A percentile compares a stretch with the other conserved stretches of the same genome.
These are phyloP conservation scores for Pseudozyma sp. DNA, from an alignment of 1,284 basidiomycete genomes.

Conservation along the genomic window DNA sequence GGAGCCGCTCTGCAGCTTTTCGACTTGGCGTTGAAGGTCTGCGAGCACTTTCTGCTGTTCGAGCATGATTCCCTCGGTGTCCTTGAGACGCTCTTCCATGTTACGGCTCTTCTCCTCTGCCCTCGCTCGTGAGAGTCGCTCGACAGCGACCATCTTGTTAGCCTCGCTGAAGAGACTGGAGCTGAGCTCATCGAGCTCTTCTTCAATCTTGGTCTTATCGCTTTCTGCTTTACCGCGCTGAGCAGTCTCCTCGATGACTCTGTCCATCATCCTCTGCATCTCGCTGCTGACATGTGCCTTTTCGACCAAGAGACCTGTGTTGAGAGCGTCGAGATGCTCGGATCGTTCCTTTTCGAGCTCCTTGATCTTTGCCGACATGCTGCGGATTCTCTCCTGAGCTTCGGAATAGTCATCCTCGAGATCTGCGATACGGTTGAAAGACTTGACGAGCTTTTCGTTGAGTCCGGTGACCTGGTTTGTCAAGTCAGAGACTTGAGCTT, in stretches of 20 bases:
- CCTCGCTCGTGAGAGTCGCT: constrained; percentile 78
- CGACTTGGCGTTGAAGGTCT: constrained; percentile 86
- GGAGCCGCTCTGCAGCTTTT: constrained; percentile 69
- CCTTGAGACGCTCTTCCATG: constrained; percentile 82
- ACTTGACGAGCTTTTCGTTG: constrained; percentile 89
- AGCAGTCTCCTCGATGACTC: constrained; percentile 91
- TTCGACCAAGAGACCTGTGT: constrained; percentile 89
- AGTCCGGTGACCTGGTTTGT: constrained; percentile 89
- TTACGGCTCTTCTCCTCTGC: constrained; percentile 86
- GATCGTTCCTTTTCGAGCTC: constrained; percentile 73
- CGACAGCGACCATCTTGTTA: constrained; percentile 79
- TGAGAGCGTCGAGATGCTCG: constrained; percentile 69
- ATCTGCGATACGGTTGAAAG: constrained; percentile 90
- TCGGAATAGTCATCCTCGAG: constrained; percentile 90
- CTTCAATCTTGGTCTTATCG: constrained; percentile 73
- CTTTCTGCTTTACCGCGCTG: constrained; percentile 87
- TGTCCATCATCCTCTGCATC: constrained; percentile 92
- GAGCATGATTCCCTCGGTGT: constrained; percentile 78
- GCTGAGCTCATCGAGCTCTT: constrained; percentile 85
- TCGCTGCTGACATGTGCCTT: constrained; percentile 87
- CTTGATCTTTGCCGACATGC: constrained; percentile 65
- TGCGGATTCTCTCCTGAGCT: constrained; percentile 78
- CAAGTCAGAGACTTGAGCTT: constrained; percentile 84
- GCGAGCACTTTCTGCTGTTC: constrained; percentile 74
- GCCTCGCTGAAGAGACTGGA: constrained; percentile 74